Conservation (phyloP, 2,329 filamentous ascomycete species). For the Achaetomium macrosporum region DNA sequence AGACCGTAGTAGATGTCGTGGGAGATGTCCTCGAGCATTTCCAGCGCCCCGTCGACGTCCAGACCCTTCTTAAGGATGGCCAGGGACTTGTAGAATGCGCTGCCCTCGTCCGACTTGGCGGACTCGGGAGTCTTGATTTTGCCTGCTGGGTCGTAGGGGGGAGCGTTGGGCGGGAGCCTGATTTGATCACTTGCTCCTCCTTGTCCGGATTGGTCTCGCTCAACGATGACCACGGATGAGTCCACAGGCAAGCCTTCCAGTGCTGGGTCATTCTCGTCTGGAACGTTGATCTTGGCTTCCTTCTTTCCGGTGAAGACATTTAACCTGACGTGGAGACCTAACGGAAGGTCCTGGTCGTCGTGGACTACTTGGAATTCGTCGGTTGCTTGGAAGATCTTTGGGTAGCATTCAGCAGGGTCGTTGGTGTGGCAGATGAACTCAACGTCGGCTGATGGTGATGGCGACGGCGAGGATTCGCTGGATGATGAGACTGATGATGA, state of each 20-base stretch:
- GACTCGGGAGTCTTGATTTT: constrained; percentile 48
- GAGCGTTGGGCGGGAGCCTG: constrained; percentile 44
- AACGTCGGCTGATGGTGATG: constrained; percentile 35
- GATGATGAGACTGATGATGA: not conserved
- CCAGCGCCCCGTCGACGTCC: constrained; percentile 45
- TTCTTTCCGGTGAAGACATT: constrained; percentile 59
- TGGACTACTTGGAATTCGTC: constrained; percentile 58
- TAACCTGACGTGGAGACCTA: constrained; percentile 60
- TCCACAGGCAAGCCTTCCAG: constrained; percentile 49
- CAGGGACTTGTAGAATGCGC: constrained; percentile 43
- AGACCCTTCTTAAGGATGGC: constrained; percentile 43
- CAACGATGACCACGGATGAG: constrained; percentile 48
- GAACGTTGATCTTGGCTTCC: constrained; percentile 61
- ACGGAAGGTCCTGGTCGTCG: constrained; percentile 59
- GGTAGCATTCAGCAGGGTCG: constrained; percentile 58
- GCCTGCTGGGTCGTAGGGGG: constrained; percentile 52
- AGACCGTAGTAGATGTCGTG: constrained; percentile 67
- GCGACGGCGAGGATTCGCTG: constrained; percentile 14
- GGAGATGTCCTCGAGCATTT: constrained; percentile 55
- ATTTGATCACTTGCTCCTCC: constrained; percentile 21
- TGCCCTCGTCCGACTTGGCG: constrained; percentile 27
- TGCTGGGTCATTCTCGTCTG: constrained; percentile 42
- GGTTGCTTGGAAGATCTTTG: constrained; percentile 57
- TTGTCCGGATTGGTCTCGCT: constrained; percentile 35
- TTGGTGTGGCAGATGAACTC: constrained; percentile 61